Evolutionary conservation across 139 green algal genomes (phyloP).

Genomic region (Microglena sp.): DNA sequence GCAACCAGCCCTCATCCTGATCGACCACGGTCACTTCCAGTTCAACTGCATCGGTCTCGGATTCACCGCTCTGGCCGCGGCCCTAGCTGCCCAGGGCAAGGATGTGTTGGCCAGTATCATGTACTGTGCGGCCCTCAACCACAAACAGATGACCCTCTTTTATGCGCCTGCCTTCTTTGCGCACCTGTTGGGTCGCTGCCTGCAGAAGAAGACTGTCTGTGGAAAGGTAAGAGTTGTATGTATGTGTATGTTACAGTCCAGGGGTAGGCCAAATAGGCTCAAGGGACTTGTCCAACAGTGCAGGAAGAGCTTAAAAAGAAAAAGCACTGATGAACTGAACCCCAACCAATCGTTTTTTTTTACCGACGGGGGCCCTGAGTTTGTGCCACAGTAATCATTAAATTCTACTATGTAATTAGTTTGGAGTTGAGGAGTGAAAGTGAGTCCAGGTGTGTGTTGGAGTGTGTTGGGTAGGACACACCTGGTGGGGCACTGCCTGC

Average conservation of each 20-base stretch:
- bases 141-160: conserved; percentile 95
- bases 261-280: too few relatives aligned
- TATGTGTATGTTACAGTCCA: too few relatives aligned
- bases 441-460: too few relatives aligned
- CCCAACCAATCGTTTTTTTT: too few relatives aligned
- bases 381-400: too few relatives aligned
- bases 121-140: conserved; percentile 74
- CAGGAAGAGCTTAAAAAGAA: too few relatives aligned
- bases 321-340: too few relatives aligned
- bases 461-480: too few relatives aligned
- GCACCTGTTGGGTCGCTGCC: conserved; percentile 77
- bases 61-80: conserved; percentile 10
- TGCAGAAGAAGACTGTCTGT: conserved; percentile 30
- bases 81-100: conserved; percentile 6
- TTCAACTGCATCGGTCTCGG: conserved; percentile 47
- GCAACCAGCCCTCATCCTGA: conserved; percentile 74
- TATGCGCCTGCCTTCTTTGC: conserved; percentile 94
- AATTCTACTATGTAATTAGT: too few relatives aligned
- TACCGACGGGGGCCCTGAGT: too few relatives aligned
- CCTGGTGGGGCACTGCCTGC: not conserved
- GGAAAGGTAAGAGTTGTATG: conserved; percentile 30
- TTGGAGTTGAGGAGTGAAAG: too few relatives aligned
- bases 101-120: conserved; percentile 48
- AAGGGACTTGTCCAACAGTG: too few relatives aligned
- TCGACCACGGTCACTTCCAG: conserved; percentile 98